A percentile compares a stretch with the other conserved stretches of the same genome.
Conservation (phyloP, 139 green algal species). For the Tetratostichococcus sp. region DNA sequence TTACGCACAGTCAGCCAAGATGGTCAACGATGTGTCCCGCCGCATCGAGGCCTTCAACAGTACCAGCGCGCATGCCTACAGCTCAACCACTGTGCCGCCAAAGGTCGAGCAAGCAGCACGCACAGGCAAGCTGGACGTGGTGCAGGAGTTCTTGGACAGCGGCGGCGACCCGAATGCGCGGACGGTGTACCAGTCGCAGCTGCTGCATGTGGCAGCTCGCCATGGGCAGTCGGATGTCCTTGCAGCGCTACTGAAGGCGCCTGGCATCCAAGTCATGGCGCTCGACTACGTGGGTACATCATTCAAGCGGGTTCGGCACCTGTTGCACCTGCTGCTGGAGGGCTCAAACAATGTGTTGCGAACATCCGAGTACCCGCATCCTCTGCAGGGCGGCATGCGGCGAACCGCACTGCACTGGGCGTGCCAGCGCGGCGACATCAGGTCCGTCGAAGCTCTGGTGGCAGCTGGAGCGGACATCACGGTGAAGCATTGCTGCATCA, state of each 20-base stretch:
- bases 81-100: not conserved
- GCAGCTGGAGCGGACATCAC: slow-evolving; percentile 8
- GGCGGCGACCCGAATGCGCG: not conserved
- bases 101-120: not conserved
- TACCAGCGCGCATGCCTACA: not conserved
- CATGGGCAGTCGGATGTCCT: not conserved
- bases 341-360: not conserved
- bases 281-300: slow-evolving; percentile 15
- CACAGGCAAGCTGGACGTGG: not conserved
- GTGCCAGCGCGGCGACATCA: slow-evolving; percentile 4
- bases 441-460: slow-evolving; percentile 4
- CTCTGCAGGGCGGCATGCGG: slow-evolving; percentile 8
- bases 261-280: slow-evolving; percentile 5
- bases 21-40: not conserved
- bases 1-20: too few relatives aligned
- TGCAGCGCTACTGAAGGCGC: not conserved
- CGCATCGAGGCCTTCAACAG: not conserved
- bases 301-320: too few relatives aligned
- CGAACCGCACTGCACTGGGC: slow-evolving; percentile 15
- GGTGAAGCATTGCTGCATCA: not conserved
- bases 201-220: slow-evolving; percentile 12
- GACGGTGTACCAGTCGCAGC: not conserved
- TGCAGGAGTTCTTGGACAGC: not conserved
- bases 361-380: too few relatives aligned
- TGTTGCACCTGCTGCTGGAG: not conserved